Conservation (phyloP, 495 filamentous ascomycete genomes). For the Aspergillus sclerotioniger region DNA sequence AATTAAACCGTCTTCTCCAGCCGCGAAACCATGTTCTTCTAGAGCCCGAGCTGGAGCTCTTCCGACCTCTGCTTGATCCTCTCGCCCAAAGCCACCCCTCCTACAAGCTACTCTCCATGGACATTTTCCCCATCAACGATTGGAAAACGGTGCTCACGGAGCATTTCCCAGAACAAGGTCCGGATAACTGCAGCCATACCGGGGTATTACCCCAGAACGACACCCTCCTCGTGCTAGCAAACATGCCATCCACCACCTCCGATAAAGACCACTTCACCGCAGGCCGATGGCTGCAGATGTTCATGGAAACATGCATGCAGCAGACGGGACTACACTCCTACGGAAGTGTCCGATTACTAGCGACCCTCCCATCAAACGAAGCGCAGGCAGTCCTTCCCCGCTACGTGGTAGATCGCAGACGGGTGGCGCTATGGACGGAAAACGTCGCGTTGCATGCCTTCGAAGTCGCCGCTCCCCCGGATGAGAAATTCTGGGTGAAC, state of each 20-base stretch:
- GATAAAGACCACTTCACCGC: conserved; percentile 42
- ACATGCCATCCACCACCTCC: conserved; percentile 34
- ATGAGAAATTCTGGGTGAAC: conserved; percentile 11
- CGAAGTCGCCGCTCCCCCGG: conserved; percentile 39
- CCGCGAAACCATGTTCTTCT: conserved; percentile 80
- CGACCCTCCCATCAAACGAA: conserved; percentile 56
- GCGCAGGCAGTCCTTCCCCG: conserved; percentile 51
- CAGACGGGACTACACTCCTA: conserved; percentile 32
- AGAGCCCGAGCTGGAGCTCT: conserved; percentile 57
- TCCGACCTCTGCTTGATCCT: conserved; percentile 57
- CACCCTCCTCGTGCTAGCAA: conserved; percentile 65
- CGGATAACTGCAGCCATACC: conserved; percentile 20
- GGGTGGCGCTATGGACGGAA: conserved; percentile 56
- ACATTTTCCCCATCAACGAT: conserved; percentile 47
- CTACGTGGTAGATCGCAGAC: conserved; percentile 47
- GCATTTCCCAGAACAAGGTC: conserved; percentile 37
- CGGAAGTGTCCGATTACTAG: conserved; percentile 67
- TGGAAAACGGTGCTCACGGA: conserved; percentile 46
- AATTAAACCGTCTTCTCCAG: conserved; percentile 67
- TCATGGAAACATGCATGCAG: conserved; percentile 32
- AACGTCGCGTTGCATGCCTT: conserved; percentile 46
- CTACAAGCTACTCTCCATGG: conserved; percentile 49
- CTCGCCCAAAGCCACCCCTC: conserved; percentile 57
- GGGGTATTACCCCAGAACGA: conserved; percentile 51
- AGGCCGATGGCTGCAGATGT: conserved; percentile 30